These are phyloP conservation scores for Hymenoscyphus fructigenus DNA, from an alignment of 2,329 filamentous ascomycete genomes.

Conservation along the genomic window DNA sequence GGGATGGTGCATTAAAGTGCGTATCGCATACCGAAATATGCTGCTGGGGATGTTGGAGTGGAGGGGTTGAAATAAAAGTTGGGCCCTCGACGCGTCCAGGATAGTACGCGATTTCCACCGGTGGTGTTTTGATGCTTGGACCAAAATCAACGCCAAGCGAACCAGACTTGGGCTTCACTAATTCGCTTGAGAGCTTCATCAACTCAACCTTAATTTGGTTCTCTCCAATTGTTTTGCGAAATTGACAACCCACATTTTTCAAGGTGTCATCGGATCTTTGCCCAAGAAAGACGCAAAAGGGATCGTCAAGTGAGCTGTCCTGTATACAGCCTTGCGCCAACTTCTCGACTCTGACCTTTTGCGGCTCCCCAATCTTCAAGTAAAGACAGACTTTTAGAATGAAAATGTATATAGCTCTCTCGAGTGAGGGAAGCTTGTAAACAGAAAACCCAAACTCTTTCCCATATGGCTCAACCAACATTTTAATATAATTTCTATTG, in stretches of 20 bases:
- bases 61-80: constrained; percentile 2
- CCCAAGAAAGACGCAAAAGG: neutral
- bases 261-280: neutral
- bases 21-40: neutral
- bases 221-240: neutral
- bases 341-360: too few species aligned
- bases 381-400: neutral
- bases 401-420: neutral
- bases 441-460: neutral
- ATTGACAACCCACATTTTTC: neutral
- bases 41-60: neutral
- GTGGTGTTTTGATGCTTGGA: constrained; percentile 4
- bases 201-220: neutral
- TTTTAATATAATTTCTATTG: neutral
- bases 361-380: neutral
- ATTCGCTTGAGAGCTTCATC: neutral
- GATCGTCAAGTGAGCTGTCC: too few species aligned
- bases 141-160: constrained; percentile 1
- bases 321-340: too few species aligned
- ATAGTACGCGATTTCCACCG: neutral
- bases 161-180: neutral
- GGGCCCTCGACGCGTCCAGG: neutral
- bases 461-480: neutral
- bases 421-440: neutral
- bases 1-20: neutral